Conservation (phyloP, 352 stramenopile genomes). For the Chrysophaeum taylorii region DNA sequence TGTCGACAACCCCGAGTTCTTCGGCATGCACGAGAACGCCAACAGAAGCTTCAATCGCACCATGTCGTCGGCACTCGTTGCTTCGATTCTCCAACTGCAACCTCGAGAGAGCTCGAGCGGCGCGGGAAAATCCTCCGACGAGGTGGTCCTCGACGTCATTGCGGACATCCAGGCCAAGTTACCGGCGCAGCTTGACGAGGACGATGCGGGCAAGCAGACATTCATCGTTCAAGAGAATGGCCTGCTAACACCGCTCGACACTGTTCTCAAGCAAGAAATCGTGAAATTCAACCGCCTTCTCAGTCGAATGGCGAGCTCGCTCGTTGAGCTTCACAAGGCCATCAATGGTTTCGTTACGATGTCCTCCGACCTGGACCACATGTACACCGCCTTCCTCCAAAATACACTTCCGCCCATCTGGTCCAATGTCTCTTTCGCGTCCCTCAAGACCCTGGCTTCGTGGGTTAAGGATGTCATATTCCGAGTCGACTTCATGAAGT, state of each 20-base stretch:
- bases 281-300: constrained; percentile 84
- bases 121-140: constrained; percentile 65
- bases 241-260: constrained; percentile 79
- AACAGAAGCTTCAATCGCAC: constrained; percentile 82
- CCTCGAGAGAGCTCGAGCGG: constrained; percentile 54
- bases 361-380: constrained; percentile 85
- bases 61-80: constrained; percentile 70
- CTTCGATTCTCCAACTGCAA: constrained; percentile 73
- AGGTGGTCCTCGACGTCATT: constrained; percentile 40
- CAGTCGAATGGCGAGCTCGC: constrained; percentile 59
- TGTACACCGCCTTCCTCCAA: constrained; percentile 83
- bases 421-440: constrained; percentile 73
- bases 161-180: constrained; percentile 44
- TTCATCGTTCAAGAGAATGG: constrained; percentile 74
- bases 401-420: constrained; percentile 74
- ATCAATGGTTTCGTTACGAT: constrained; percentile 75
- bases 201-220: constrained; percentile 65
- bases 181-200: constrained; percentile 63
- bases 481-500: constrained; percentile 76
- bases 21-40: constrained; percentile 90
- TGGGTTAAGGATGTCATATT: constrained; percentile 72
- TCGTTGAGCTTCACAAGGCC: constrained; percentile 56
- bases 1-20: constrained; percentile 79
- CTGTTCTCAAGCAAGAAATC: constrained; percentile 78
- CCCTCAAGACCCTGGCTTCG: constrained; percentile 74